Evolutionary conservation across 768 basidiomycete genomes (phyloP).

Genomic region (Flagelloscypha sp.): DNA sequence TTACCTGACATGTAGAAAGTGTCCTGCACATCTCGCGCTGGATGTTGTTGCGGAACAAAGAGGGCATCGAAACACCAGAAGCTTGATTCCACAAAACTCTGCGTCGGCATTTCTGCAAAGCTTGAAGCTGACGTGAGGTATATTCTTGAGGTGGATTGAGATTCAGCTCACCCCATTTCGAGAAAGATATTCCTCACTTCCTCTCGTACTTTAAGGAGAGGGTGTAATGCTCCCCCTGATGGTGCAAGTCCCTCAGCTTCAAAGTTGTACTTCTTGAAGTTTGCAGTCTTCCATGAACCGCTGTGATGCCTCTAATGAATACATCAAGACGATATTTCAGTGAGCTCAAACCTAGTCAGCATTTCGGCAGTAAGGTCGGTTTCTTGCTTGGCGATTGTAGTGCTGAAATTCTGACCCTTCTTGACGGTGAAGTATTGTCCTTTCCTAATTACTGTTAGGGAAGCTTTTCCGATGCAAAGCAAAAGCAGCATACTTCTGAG

Average conservation of each 20-base stretch:
- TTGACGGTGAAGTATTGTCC: constrained; percentile 88
- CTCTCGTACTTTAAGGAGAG: constrained; percentile 93
- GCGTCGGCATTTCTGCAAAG: constrained; percentile 98
- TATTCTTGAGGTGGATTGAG: not conserved
- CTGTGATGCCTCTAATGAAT: constrained; percentile 31
- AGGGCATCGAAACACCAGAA: constrained; percentile 99
- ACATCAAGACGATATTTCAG: not conserved
- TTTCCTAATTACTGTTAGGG: constrained; percentile 49
- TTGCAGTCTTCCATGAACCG: constrained; percentile 88
- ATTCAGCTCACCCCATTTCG: constrained; percentile 86
- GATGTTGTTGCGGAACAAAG: constrained; percentile 98
- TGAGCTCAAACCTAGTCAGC: constrained; percentile 68
- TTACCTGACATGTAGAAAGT: constrained; percentile 95
- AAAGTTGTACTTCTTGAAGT: constrained; percentile 98
- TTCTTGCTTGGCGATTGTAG: constrained; percentile 85
- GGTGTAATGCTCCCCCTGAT: constrained; percentile 88
- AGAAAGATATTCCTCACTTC: constrained; percentile 97
- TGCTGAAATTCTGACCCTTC: constrained; percentile 83
- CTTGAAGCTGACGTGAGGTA: constrained; percentile 32
- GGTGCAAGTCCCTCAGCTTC: constrained; percentile 91
- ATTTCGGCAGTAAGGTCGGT: constrained; percentile 96
- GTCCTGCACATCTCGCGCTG: constrained; percentile 94
- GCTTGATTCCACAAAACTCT: constrained; percentile 90
- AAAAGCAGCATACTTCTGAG: constrained; percentile 53
- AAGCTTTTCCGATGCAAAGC: not conserved